Evolutionary conservation across 1,284 basidiomycete species (phyloP).

Genomic region (Crucibulum cyathiforme): DNA sequence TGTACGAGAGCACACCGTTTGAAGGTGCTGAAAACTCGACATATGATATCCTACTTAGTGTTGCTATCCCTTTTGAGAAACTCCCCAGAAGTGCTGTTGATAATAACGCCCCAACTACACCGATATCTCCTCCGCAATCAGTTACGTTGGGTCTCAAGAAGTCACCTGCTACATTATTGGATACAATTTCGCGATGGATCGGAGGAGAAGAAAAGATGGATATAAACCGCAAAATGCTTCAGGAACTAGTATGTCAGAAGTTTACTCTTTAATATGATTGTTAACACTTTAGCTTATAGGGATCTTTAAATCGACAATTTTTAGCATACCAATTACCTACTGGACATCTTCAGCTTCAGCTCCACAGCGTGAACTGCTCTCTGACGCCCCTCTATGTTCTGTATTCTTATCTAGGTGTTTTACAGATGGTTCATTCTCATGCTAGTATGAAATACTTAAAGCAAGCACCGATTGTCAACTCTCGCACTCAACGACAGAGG

Average conservation of each 20-base stretch:
- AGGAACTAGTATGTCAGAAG: constrained; percentile 43
- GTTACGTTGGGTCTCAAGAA: constrained; percentile 55
- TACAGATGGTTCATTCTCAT: constrained; percentile 52
- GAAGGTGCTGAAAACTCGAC: constrained; percentile 11
- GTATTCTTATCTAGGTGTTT: neutral
- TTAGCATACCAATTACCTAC: no score
- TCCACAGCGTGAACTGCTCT: constrained; percentile 39
- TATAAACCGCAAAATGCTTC: constrained; percentile 44
- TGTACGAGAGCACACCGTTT: constrained; percentile 45
- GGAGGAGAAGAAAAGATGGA: constrained; percentile 57
- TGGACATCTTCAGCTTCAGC: no score
- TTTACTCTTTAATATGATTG: neutral
- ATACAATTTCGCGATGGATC: constrained; percentile 61
- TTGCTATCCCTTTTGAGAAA: constrained; percentile 37
- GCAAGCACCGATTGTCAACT: constrained; percentile 27
- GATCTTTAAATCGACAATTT: no score
- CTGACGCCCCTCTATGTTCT: neutral
- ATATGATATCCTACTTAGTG: constrained; percentile 46
- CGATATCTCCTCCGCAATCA: neutral
- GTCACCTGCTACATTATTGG: constrained; percentile 54
- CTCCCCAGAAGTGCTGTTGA: neutral
- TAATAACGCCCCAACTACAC: neutral
- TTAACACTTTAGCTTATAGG: neutral
- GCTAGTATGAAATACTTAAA: constrained; percentile 63
- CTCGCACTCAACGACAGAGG: constrained; percentile 20